Evolutionary conservation across 495 filamentous ascomycete species (phyloP).

Genomic region (Bombardia bombarda): DNA sequence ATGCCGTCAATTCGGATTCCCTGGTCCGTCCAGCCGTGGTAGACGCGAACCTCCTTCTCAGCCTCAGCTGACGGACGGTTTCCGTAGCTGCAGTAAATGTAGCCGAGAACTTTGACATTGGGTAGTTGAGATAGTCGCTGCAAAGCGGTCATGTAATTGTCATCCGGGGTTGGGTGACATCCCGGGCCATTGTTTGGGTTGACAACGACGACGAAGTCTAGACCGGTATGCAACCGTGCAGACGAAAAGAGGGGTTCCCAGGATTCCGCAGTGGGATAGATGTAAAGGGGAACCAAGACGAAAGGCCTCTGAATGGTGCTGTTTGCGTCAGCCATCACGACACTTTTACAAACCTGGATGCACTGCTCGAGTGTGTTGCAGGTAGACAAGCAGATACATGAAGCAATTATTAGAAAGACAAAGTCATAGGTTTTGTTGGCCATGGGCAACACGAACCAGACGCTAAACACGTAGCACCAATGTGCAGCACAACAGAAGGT

Average conservation of each 20-base stretch:
- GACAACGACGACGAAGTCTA: slow-evolving; percentile 47
- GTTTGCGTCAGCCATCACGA: too few relatives aligned
- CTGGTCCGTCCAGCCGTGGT: slow-evolving; percentile 1
- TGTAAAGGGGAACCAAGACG: slow-evolving; percentile 47
- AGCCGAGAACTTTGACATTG: slow-evolving; percentile 48
- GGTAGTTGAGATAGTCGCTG: slow-evolving; percentile 31
- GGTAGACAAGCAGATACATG: too few relatives aligned
- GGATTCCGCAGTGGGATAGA: slow-evolving; percentile 42
- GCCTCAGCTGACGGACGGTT: slow-evolving; percentile 32
- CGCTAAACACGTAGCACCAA: too few relatives aligned
- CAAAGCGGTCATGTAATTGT: slow-evolving; percentile 44
- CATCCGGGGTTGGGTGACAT: slow-evolving; percentile 33
- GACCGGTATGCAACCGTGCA: slow-evolving; percentile 31
- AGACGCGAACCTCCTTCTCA: slow-evolving; percentile 26
- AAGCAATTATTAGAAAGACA: too few relatives aligned
- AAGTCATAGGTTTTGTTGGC: too few relatives aligned
- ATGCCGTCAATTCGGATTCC: slow-evolving; percentile 9
- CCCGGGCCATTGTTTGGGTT: slow-evolving; percentile 52
- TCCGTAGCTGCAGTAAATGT: slow-evolving; percentile 46
- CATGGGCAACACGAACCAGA: too few relatives aligned
- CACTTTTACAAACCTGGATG: too few relatives aligned
- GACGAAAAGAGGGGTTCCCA: slow-evolving; percentile 42
- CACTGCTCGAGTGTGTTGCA: too few relatives aligned
- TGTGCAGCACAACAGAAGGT: background rate
- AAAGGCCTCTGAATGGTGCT: background rate